A percentile compares a stretch with the other conserved stretches of the same genome.
phyloP scores from a whole-genome alignment of 768 basidiomycete species.

The Boletellus emodensis region DNA sequence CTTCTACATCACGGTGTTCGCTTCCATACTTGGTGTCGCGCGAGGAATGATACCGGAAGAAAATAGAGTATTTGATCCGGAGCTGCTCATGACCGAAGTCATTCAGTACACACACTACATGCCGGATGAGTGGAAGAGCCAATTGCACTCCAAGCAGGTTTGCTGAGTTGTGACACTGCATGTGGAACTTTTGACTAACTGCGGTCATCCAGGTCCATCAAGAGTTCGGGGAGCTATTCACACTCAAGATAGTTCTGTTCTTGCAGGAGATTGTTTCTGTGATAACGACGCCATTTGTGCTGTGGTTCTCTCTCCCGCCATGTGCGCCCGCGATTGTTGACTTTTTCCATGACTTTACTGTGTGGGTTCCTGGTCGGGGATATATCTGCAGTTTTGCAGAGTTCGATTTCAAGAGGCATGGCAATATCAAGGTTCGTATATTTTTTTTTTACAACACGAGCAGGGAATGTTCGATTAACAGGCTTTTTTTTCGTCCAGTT shows the following conservation, averaged over 20 bases:
- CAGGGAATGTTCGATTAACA: not conserved
- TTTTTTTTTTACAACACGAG: not conserved
- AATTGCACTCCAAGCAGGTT: conserved; percentile 86
- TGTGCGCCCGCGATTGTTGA: conserved; percentile 92
- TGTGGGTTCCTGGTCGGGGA: conserved; percentile 94
- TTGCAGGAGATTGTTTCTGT: conserved; percentile 87
- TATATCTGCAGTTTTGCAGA: conserved; percentile 98
- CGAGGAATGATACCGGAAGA: conserved; percentile 96
- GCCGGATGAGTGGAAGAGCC: conserved; percentile 87
- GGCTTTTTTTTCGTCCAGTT: conserved; percentile 44
- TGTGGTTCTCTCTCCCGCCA: conserved; percentile 87
- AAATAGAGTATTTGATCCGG: conserved; percentile 90
- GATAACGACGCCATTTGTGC: conserved; percentile 87
- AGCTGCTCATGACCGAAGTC: conserved; percentile 87
- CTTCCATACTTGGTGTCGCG: conserved; percentile 81
- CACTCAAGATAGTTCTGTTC: conserved; percentile 89
- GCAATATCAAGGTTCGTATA: conserved; percentile 73
- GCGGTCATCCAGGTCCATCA: conserved; percentile 65
- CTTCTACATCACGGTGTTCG: conserved; percentile 90
- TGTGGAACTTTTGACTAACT: not conserved
- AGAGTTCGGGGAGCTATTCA: conserved; percentile 88
- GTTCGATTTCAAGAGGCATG: conserved; percentile 94
- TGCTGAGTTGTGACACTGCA: conserved; percentile 1
- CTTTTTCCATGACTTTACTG: conserved; percentile 97
- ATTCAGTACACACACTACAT: conserved; percentile 94